Percentiles rank a stretch among this genome's conserved stretches.
phyloP scores from a whole-genome alignment of 192 early-diverging fungal genomes.

The Backusella psychrophila region DNA sequence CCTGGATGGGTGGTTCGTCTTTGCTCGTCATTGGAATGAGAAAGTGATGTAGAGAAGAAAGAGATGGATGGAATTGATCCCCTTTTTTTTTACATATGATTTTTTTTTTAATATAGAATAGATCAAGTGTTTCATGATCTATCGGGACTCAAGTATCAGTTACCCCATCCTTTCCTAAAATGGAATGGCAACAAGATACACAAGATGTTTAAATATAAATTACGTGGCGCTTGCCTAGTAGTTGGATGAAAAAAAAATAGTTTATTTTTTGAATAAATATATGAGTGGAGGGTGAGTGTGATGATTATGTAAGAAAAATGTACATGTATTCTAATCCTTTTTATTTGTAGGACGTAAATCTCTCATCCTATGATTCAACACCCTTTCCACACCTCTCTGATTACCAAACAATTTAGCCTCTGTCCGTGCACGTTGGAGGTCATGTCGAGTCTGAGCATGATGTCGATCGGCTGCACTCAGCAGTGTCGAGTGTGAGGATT shows the following conservation, averaged over 20 bases:
- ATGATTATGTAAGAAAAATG: neutral
- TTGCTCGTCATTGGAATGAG: too few species aligned
- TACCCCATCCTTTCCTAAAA: neutral
- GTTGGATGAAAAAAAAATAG: neutral
- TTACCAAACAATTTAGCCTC: conserved; percentile 20
- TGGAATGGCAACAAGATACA: neutral
- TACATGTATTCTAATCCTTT: neutral
- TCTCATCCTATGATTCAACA: conserved; percentile 12
- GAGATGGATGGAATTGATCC: too few species aligned
- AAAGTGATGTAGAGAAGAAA: too few species aligned
- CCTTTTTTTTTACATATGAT: too few species aligned
- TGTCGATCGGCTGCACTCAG: conserved; percentile 25
- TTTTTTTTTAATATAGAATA: too few species aligned
- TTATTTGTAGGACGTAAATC: neutral
- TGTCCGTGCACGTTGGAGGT: conserved; percentile 24
- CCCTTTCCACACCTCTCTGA: conserved; percentile 15
- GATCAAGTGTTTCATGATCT: too few species aligned
- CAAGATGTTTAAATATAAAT: too few species aligned
- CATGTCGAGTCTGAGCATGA: conserved; percentile 24
- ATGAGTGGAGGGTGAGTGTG: neutral
- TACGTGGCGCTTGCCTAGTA: neutral
- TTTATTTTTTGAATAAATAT: neutral
- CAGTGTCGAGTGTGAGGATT: neutral
- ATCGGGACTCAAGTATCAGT: neutral
- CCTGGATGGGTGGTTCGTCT: too few species aligned